Evolutionary conservation across 176 grass and related monocot species (phyloP), one percentile per base, ranked within the genome.

Genomic region (Alopecurus myosuroides): DNA sequence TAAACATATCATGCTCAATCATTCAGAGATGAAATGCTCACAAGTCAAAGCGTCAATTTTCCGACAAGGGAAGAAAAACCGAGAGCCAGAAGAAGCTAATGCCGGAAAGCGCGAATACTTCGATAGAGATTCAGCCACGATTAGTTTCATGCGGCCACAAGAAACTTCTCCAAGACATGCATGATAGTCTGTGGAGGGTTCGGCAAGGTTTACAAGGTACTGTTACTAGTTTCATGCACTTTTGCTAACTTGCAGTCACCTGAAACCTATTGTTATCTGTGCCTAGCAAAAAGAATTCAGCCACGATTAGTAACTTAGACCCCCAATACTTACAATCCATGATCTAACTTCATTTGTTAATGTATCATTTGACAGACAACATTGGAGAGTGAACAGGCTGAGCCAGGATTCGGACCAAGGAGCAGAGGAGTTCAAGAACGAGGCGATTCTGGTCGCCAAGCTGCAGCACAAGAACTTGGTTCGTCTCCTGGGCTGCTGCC

Each of bases 171-270:
- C 6, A 75, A 63, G 10, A 2, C 66, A 17, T 65, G 23, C 60
- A 74, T 86, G 67, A 76, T 94, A 0, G 92, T 88, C 0, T 82
- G 89, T 1, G 91, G 88, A 12, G 88, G 91, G 48, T 93, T 93
- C 36, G 91, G 85, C 9, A 85, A 74, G 37, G 91, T 93, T 51
- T 93, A 90, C 77, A 90, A 88, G 91, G 91, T 93, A 92, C 6
- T n/a, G n/a, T n/a, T 36, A 15, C 17, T 46, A 22, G 2, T 79
- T 48, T 19, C 23, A 35, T 15, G 30, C 57, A 6, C 9, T 11
- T 3, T 48, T 14, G 44, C n/a, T 23, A 10, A 53, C 22, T 14
- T 6, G 3, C 15, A 65, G 15, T 33, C 14, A 34, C 29, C 14
- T 34, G 62, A 19, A 34, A 0, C 18, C 18, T 1, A 0, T 0